These are phyloP conservation scores for Komagataella ulmi DNA, from an alignment of 805 yeast genomes.

Conservation along the genomic window DNA sequence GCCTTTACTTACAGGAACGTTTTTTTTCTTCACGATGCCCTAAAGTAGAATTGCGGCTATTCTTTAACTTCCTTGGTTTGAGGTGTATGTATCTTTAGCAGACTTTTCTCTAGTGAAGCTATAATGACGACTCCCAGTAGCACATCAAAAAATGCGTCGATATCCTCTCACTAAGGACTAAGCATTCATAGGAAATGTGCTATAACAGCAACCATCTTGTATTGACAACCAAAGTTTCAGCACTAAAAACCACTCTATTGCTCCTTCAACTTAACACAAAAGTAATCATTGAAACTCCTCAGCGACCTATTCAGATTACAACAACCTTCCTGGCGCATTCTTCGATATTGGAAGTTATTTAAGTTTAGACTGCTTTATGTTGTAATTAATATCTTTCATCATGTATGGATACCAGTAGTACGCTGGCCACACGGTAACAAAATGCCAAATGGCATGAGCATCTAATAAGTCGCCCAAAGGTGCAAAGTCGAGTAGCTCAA, in stretches of 20 bases:
- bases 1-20: too few relatives aligned
- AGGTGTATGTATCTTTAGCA: neutral
- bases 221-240: too few relatives aligned
- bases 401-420: constrained; percentile 57
- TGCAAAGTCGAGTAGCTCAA: constrained; percentile 84
- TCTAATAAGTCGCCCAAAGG: constrained; percentile 60
- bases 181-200: too few relatives aligned
- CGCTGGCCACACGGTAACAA: constrained; percentile 75
- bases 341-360: constrained; percentile 8
- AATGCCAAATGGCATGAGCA: constrained; percentile 93
- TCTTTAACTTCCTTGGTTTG: too few relatives aligned
- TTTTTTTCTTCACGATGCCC: too few relatives aligned
- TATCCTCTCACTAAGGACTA: too few relatives aligned
- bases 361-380: neutral
- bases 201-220: too few relatives aligned
- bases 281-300: too few relatives aligned
- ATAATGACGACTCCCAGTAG: neutral
- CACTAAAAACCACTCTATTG: too few relatives aligned
- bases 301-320: neutral
- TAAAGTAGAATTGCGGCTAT: too few relatives aligned
- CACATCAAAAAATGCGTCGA: too few relatives aligned
- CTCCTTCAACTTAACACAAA: too few relatives aligned
- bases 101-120: neutral
- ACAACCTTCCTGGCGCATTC: constrained; percentile 13
- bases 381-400: constrained; percentile 24